Evolutionary conservation across 495 filamentous ascomycete genomes (phyloP).

Genomic region (Annulohypoxylon maeteangense): DNA sequence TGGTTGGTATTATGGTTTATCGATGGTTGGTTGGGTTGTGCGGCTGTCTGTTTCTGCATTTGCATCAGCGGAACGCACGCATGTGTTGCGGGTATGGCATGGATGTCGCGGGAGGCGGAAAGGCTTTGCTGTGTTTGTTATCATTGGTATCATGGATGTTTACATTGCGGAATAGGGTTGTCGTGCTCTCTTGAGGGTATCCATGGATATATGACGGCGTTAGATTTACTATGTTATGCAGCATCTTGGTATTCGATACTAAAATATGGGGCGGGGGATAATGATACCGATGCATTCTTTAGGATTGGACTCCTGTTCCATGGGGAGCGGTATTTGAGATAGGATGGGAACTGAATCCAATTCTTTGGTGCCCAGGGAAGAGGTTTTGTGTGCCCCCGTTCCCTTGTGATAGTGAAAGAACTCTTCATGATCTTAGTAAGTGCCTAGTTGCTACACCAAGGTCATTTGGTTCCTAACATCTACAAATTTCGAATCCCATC

Average conservation of each 20-base stretch:
- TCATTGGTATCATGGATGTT: neutral
- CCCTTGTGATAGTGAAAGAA: too few species aligned
- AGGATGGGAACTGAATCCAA: neutral
- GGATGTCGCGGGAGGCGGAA: neutral
- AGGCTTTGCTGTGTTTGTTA: neutral
- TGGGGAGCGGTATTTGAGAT: neutral
- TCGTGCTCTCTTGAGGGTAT: neutral
- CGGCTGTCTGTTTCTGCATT: constrained; percentile 33
- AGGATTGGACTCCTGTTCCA: neutral
- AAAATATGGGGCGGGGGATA: neutral
- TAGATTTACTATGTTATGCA: constrained; percentile 4
- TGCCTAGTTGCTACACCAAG: too few species aligned
- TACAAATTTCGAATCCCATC: too few species aligned
- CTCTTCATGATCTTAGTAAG: too few species aligned
- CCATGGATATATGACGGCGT: neutral
- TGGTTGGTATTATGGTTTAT: neutral
- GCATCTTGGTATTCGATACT: neutral
- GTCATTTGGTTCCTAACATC: too few species aligned
- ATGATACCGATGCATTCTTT: neutral
- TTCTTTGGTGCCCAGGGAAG: too few species aligned
- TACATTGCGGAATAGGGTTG: neutral
- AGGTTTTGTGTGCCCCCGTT: too few species aligned
- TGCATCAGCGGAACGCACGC: constrained; percentile 27
- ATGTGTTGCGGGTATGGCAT: constrained; percentile 3
- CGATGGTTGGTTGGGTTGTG: constrained; percentile 14